Percentiles rank a stretch among this genome's conserved stretches.
These are phyloP conservation scores for Suillus paluster DNA, from an alignment of 768 basidiomycete species.

Conservation along the genomic window DNA sequence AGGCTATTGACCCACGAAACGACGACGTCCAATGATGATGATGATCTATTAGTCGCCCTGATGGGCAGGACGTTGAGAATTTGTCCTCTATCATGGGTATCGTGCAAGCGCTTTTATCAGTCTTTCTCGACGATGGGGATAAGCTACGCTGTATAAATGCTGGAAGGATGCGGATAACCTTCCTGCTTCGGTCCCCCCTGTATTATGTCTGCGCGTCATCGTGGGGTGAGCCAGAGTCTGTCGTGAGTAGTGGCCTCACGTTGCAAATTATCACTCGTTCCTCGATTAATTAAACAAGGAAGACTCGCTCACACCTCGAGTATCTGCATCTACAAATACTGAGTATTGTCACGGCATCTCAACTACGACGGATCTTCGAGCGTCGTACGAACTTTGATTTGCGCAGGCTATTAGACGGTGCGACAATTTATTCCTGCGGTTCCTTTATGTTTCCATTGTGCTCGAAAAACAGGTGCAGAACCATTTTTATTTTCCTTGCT, in stretches of 20 bases:
- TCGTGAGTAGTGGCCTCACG: conserved; percentile 60
- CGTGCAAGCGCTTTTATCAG: conserved; percentile 94
- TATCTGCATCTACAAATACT: conserved; percentile 94
- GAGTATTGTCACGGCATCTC: conserved; percentile 84
- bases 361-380: conserved; percentile 86
- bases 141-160: conserved; percentile 84
- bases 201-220: conserved; percentile 92
- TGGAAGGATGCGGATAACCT: conserved; percentile 82
- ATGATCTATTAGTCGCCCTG: conserved; percentile 46
- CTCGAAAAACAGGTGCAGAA: conserved; percentile 68
- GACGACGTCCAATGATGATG: conserved; percentile 2
- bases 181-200: conserved; percentile 83
- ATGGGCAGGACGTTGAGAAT: conserved; percentile 61
- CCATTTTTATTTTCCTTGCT: conserved; percentile 78
- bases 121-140: conserved; percentile 93
- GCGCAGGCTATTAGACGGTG: conserved; percentile 71
- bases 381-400: conserved; percentile 92
- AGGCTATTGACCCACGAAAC: conserved; percentile 16
- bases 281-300: conserved; percentile 47
- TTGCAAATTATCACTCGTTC: not conserved
- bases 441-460: conserved; percentile 6
- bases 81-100: conserved; percentile 85
- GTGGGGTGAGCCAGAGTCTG: conserved; percentile 96
- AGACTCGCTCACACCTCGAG: conserved; percentile 94
- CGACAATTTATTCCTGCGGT: not conserved